Evolutionary conservation across 2,329 filamentous ascomycete genomes (phyloP), one percentile per base, ranked within the genome.

Genomic region (Paracoccidioides lutzii): DNA sequence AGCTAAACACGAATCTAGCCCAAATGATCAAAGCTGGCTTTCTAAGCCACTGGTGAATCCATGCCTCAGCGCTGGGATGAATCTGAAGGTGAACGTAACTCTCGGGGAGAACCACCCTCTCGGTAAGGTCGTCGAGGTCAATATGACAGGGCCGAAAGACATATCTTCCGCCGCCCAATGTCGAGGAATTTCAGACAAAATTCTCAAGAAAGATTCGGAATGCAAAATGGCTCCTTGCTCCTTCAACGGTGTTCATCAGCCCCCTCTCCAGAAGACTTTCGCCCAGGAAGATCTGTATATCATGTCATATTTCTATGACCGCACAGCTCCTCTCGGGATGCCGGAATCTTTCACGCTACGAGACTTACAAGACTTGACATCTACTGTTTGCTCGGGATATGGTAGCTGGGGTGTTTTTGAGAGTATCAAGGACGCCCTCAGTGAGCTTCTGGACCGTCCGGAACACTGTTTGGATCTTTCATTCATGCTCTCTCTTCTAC

Each of bases 291-390:
- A 96, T 65, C 82, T 97, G 42, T 98, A 91, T 75, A 89, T 97
- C 63, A 91, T 98, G 74, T 95, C 88, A 35, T 98, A 95, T 80
- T 98, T 98, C 75, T 96, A 87, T 75, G 93, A 98, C 76, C 90
- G 94, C 65, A 94, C 88, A 30, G 81, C 88, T 70, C 88, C 90
- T 4, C 82, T 98, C 9, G 94, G 94, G 62, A 97, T 98, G 90
- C 93, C 94, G n/a, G 90, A 95, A 62, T 90, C 87, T 5, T 98
- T 97, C 73, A 96, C 90, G 0, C 76, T 98, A 38, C 81, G 84
- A 52, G 93, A 98, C 76, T 80, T 98, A 66, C 85, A 90, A 66
- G 87, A 94, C 59, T 81, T 97, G 15, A 83, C 93, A 0, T 78
- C 83, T 61, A 85, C 85, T 43, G 94, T 98, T 9, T 98, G 93